Base-by-base conservation (phyloP, 805 yeast genomes). In the Sporopachydermia lactativora region DNA sequence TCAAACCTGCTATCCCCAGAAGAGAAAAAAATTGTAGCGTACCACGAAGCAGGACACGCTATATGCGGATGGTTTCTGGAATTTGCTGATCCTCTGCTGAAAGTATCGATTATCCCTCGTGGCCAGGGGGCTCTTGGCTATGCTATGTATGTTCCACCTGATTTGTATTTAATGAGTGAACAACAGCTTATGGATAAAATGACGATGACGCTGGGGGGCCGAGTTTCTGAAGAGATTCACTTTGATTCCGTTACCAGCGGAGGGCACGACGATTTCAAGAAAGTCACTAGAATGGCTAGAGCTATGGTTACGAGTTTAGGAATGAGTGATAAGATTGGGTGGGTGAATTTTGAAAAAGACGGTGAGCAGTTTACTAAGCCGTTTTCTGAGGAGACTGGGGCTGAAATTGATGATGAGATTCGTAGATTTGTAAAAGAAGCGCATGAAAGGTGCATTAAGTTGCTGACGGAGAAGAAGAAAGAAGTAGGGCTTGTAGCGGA, bases 31-130 rank as follows among this genome's bases (percentile, higher is more conserved):
- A 76, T 85, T 18, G 96, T 94, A 43, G 98, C 98, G 1, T 92
- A 81, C 53, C 98, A 94, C 57, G 99, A 92, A 60, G 98, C 99
- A 3, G 99, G 98, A 3, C 98, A 94, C 61, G 98, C 99, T 6
- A 75, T 92, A 45, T 88, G 97, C 60, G 98, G 98, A 8, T 92
- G 98, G 99, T 86, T 67, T 54, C 70, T 92, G 53, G 74, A 82
- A 58, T 71, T 72, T 59, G 95, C 97, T 2, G 96, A 89, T 56
- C 98, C 98, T 4, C 65, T 94, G 43, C 68, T 92, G 45, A 92
- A 92, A 65, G 98, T 92, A 15, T 84, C 96, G 13, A 92, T 94
- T 52, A 84, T 92, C 45, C 98, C 99, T 35, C 73, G 97, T 52
- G 97, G 97, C 13, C 92, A 81, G 61, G 95, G 95, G 47, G 95